A percentile compares a stretch with the other conserved stretches of the same genome.
Conservation (phyloP, 805 yeast genomes). For the Kuraishia cidri region DNA sequence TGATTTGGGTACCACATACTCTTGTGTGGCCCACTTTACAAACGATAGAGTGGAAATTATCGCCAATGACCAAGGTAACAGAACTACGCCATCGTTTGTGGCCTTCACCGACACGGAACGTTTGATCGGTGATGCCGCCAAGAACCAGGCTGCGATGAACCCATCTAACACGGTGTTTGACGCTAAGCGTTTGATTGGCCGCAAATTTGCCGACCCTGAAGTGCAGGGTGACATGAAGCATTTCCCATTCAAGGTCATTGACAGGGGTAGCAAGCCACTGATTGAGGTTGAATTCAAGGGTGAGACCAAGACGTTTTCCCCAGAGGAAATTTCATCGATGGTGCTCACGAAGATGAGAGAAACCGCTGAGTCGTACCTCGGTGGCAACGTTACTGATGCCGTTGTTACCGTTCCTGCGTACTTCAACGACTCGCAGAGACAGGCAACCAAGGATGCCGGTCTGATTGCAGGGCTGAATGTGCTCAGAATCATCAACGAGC, state of each 20-base stretch:
- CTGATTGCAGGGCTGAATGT: constrained; percentile 93
- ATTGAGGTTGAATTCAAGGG: constrained; percentile 79
- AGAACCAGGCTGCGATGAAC: constrained; percentile 94
- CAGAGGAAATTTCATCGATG: constrained; percentile 95
- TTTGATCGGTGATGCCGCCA: constrained; percentile 93
- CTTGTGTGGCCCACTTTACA: constrained; percentile 91
- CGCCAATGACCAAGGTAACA: constrained; percentile 98
- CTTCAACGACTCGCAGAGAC: constrained; percentile 97
- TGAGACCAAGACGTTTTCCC: constrained; percentile 81
- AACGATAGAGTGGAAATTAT: constrained; percentile 90
- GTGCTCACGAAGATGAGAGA: constrained; percentile 83
- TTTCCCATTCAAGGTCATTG: constrained; percentile 75
- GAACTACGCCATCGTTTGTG: constrained; percentile 94
- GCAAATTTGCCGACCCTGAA: constrained; percentile 78
- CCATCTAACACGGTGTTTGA: constrained; percentile 85
- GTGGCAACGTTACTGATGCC: constrained; percentile 78
- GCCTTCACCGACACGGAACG: constrained; percentile 92
- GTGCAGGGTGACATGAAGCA: constrained; percentile 74
- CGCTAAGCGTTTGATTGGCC: constrained; percentile 90
- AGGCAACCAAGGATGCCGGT: constrained; percentile 98
- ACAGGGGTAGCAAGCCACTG: constrained; percentile 72
- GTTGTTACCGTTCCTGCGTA: constrained; percentile 96
- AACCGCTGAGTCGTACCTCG: constrained; percentile 83
- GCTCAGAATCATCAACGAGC: constrained; percentile 91
- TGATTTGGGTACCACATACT: constrained; percentile 83